Percentiles rank a stretch among this genome's conserved stretches.
Conservation (phyloP, 352 stramenopile species). For the Globisporangium okanoganense region DNA sequence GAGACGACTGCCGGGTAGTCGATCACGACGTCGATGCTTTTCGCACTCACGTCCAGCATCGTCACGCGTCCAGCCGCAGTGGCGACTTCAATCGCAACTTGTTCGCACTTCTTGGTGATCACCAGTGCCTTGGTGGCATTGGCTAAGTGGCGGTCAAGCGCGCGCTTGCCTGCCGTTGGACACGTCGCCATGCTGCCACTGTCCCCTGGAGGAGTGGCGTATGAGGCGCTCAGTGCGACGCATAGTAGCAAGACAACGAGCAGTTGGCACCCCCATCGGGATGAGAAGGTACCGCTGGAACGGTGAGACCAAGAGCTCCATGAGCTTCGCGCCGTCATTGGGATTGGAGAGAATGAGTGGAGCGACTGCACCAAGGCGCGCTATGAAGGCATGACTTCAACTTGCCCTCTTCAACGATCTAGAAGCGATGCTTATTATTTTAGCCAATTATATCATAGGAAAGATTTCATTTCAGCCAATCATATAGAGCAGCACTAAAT, state of each 20-base stretch:
- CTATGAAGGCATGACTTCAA: too few species aligned
- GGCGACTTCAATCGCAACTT: background rate
- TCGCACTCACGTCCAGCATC: conserved; percentile 1
- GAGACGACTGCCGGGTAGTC: background rate
- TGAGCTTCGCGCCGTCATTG: background rate
- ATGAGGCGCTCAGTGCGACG: background rate
- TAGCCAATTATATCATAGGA: too few species aligned
- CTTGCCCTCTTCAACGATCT: too few species aligned
- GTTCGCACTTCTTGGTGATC: conserved; percentile 7
- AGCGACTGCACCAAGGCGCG: background rate
- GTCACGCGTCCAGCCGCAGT: background rate
- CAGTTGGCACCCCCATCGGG: background rate
- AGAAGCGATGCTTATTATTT: too few species aligned
- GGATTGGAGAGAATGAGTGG: background rate
- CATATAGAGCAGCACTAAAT: too few species aligned
- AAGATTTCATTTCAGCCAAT: too few species aligned
- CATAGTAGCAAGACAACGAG: background rate
- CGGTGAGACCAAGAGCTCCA: background rate
- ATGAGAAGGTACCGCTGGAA: background rate
- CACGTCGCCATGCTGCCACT: background rate
- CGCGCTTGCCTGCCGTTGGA: background rate
- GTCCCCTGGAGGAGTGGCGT: background rate
- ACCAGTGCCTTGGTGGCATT: background rate
- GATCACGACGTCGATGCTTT: conserved; percentile 2
- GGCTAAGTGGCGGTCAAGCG: background rate